Evolutionary conservation across 768 basidiomycete species (phyloP).

Genomic region (Rhodotorula kratochvilovae): DNA sequence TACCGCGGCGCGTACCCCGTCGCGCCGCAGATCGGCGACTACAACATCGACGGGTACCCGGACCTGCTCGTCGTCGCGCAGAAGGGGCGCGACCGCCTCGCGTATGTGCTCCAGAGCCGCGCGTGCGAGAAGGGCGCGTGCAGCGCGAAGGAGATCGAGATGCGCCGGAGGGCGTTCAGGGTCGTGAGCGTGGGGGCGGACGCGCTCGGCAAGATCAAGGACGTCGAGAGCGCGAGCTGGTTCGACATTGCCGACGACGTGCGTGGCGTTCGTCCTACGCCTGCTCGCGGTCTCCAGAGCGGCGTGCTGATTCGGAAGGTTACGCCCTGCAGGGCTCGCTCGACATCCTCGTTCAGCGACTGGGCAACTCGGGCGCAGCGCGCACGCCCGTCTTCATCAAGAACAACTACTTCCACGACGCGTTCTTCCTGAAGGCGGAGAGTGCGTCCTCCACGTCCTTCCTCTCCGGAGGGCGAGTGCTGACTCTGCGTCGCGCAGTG

Average conservation of each 20-base stretch:
- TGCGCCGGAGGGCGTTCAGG: constrained; percentile 64
- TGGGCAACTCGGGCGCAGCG: constrained; percentile 56
- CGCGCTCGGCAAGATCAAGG: constrained; percentile 62
- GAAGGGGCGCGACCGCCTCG: constrained; percentile 35
- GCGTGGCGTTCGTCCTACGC: constrained; percentile 45
- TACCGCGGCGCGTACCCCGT: constrained; percentile 66
- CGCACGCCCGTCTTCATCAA: constrained; percentile 67
- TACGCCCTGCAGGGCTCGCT: constrained; percentile 63
- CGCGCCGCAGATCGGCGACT: constrained; percentile 77
- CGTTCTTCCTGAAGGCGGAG: constrained; percentile 89
- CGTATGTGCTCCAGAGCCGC: constrained; percentile 45
- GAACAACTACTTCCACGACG: constrained; percentile 97
- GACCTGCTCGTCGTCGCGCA: constrained; percentile 58
- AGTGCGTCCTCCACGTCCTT: constrained; percentile 50
- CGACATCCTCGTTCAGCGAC: constrained; percentile 85
- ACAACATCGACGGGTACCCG: constrained; percentile 88
- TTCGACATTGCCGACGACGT: constrained; percentile 95
- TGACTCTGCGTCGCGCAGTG: constrained; percentile 52
- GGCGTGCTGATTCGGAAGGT: background rate
- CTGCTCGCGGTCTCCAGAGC: background rate
- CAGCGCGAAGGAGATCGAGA: constrained; percentile 27
- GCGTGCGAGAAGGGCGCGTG: constrained; percentile 44
- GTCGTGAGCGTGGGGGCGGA: constrained; percentile 57
- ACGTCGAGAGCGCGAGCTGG: constrained; percentile 73
- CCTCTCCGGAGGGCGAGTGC: background rate